Evolutionary conservation across 2,329 filamentous ascomycete genomes (phyloP).

Genomic region (Pseudogymnoascus sp.): DNA sequence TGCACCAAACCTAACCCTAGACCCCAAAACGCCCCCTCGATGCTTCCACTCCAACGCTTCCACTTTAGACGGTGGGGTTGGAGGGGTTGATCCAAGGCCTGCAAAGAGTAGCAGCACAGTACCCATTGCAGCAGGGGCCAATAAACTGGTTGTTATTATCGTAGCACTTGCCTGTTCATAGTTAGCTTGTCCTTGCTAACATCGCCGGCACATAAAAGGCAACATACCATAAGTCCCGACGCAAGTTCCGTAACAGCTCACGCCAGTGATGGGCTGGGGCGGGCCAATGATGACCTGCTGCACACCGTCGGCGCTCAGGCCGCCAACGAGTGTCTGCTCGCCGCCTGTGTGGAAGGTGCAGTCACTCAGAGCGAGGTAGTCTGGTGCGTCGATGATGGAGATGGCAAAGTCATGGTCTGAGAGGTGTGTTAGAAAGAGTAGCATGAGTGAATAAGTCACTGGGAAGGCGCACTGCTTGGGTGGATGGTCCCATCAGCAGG

Average conservation of each 20-base stretch:
- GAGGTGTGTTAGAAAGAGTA: not conserved
- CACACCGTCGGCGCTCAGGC: constrained; percentile 26
- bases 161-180: constrained; percentile 9
- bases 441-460: not conserved
- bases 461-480: constrained; percentile 29
- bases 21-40: not conserved
- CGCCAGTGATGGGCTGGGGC: constrained; percentile 34
- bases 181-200: not conserved
- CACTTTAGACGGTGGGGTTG: not conserved
- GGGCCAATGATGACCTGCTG: constrained; percentile 33
- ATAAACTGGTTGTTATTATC: not conserved
- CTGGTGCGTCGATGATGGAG: constrained; percentile 33
- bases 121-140: constrained; percentile 18
- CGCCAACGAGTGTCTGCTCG: constrained; percentile 25
- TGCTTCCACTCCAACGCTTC: not conserved
- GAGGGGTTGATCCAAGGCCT: not conserved
- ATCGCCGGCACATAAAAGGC: constrained; percentile 7
- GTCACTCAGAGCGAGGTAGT: constrained; percentile 34
- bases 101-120: constrained; percentile 17
- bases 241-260: constrained; percentile 36
- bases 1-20: not conserved
- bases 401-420: constrained; percentile 34
- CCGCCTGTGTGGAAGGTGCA: constrained; percentile 37
- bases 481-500: constrained; percentile 33
- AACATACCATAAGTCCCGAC: constrained; percentile 32